Conservation (phyloP, 495 filamentous ascomycete species). For the Aspergillus nidulans region DNA sequence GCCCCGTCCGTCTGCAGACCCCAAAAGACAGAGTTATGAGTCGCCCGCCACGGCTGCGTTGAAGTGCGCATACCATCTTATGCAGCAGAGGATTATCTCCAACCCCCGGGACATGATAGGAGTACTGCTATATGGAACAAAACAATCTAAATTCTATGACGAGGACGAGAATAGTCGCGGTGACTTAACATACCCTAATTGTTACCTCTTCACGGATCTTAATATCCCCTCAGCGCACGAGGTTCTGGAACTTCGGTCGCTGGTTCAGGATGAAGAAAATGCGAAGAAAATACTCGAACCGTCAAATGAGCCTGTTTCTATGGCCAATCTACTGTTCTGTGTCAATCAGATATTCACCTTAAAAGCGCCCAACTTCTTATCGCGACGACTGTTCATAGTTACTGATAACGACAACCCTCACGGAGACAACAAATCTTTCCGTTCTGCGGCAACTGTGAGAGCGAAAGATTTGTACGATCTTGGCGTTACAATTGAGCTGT, state of each 20-base stretch:
- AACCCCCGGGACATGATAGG: slow-evolving; percentile 98
- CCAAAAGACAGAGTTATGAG: slow-evolving; percentile 69
- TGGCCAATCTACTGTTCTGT: slow-evolving; percentile 90
- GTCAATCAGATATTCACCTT: slow-evolving; percentile 96
- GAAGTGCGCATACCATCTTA: slow-evolving; percentile 90
- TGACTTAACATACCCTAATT: slow-evolving; percentile 75
- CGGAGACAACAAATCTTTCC: slow-evolving; percentile 59
- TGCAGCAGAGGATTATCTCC: slow-evolving; percentile 97
- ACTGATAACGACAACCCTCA: slow-evolving; percentile 94
- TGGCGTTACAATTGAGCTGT: slow-evolving; percentile 88
- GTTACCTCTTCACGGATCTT: slow-evolving; percentile 86
- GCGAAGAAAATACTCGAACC: slow-evolving; percentile 59
- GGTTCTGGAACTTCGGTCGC: slow-evolving; percentile 68
- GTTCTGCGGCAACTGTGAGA: slow-evolving; percentile 72
- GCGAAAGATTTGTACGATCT: slow-evolving; percentile 96
- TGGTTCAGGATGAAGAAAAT: slow-evolving; percentile 74
- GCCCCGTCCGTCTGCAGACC: slow-evolving; percentile 55
- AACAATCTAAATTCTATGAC: slow-evolving; percentile 75
- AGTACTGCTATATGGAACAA: slow-evolving; percentile 87
- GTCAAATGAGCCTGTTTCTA: slow-evolving; percentile 63
- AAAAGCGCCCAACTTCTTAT: slow-evolving; percentile 90
- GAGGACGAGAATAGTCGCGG: slow-evolving; percentile 58
- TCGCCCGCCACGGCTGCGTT: slow-evolving; percentile 75
- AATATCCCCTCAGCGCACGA: slow-evolving; percentile 82
- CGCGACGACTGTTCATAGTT: slow-evolving; percentile 87